A percentile compares a stretch with the other conserved stretches of the same genome.
Conservation (phyloP, 352 stramenopile genomes). For the Pythium vanterpoolii region DNA sequence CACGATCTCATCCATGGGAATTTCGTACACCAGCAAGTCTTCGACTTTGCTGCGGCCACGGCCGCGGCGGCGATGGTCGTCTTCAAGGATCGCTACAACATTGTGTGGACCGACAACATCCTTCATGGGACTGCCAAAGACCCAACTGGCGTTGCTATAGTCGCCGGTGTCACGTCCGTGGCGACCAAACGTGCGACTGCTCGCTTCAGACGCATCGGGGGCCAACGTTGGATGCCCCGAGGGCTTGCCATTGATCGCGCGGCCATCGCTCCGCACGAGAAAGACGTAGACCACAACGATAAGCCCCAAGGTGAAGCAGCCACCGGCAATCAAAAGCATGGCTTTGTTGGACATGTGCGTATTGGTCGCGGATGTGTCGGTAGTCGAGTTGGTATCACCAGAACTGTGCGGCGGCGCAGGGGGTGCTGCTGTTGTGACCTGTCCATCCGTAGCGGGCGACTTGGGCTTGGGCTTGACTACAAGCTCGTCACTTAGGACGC, state of each 20-base stretch:
- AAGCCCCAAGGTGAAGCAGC: constrained; percentile 26
- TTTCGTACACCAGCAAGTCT: constrained; percentile 74
- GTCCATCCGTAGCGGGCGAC: too few relatives aligned
- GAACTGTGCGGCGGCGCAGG: not conserved
- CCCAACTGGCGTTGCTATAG: constrained; percentile 43
- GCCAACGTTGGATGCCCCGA: constrained; percentile 9
- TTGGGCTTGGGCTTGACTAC: not conserved
- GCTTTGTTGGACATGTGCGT: constrained; percentile 19
- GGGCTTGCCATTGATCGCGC: not conserved
- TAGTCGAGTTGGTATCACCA: not conserved
- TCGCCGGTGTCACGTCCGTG: constrained; percentile 32
- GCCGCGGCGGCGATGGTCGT: constrained; percentile 36
- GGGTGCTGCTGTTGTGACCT: not conserved
- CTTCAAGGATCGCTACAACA: constrained; percentile 58
- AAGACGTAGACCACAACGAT: constrained; percentile 24
- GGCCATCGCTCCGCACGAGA: constrained; percentile 13
- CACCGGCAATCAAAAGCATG: constrained; percentile 16
- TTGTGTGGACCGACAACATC: constrained; percentile 27
- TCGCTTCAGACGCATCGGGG: constrained; percentile 7
- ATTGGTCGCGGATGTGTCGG: not conserved
- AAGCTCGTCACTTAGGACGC: constrained; percentile 20
- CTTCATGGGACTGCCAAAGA: constrained; percentile 42
- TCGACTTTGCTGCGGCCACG: constrained; percentile 56
- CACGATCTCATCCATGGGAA: constrained; percentile 61
- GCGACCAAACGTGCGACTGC: constrained; percentile 22